Conservation (phyloP, 305 asterid genomes). For the Solanum hybrid region DNA sequence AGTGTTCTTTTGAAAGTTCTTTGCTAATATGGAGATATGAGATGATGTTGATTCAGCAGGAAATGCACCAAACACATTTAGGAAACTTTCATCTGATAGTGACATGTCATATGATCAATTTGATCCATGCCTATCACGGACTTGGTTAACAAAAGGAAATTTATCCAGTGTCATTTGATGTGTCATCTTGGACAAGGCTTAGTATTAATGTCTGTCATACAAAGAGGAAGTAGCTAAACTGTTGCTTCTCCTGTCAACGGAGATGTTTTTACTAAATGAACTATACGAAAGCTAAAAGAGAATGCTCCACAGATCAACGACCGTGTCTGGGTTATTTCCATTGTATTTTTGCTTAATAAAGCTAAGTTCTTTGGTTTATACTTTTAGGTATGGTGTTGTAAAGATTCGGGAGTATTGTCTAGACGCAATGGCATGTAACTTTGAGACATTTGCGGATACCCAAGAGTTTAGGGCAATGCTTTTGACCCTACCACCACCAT, state of each 20-base stretch:
- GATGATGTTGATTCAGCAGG: not conserved
- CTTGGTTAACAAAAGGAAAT: not conserved
- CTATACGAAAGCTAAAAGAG: not conserved
- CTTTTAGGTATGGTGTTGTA: slow-evolving; percentile 63
- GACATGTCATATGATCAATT: not conserved
- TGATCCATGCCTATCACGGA: not conserved
- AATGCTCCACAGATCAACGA: not conserved
- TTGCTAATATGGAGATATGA: not conserved
- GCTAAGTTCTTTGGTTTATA: not conserved
- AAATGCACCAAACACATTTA: not conserved
- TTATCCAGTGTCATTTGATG: not conserved
- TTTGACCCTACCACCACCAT: slow-evolving; percentile 83
- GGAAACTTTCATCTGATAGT: not conserved
- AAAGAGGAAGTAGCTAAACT: not conserved
- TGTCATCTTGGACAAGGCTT: not conserved
- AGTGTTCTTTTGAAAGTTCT: not conserved
- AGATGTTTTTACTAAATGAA: not conserved
- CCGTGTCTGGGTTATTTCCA: not conserved
- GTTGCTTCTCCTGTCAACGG: not conserved
- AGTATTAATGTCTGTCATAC: not conserved
- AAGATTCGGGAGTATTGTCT: slow-evolving; percentile 83
- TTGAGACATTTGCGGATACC: slow-evolving; percentile 77
- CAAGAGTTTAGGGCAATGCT: slow-evolving; percentile 81
- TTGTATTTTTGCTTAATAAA: not conserved
- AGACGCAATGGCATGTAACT: slow-evolving; percentile 71